These are phyloP conservation scores for Pulveroboletus sp. DNA, from an alignment of 768 basidiomycete genomes.

Conservation along the genomic window DNA sequence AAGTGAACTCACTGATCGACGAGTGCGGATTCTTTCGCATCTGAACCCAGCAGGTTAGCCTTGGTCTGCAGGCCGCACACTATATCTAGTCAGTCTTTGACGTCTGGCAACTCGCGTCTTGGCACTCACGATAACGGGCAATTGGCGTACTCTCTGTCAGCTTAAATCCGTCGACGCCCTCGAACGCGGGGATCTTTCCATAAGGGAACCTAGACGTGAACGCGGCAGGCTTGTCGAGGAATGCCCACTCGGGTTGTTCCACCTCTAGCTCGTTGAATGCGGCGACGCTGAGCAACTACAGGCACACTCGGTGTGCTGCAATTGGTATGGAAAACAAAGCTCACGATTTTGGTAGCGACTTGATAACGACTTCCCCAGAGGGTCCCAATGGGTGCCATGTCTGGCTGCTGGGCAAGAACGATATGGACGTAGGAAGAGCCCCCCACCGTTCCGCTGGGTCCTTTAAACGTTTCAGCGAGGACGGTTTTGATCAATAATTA, in stretches of 20 bases:
- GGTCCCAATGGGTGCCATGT: conserved; percentile 18
- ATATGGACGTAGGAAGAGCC: not conserved
- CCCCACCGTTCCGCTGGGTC: not conserved
- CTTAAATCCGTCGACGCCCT: conserved; percentile 15
- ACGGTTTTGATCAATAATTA: too few relatives aligned
- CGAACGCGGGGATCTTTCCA: conserved; percentile 21
- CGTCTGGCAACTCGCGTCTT: not conserved
- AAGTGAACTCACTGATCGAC: conserved; percentile 22
- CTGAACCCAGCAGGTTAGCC: not conserved
- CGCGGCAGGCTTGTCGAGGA: conserved; percentile 10
- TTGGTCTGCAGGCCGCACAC: not conserved
- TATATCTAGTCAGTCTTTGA: not conserved
- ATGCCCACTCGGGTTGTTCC: conserved; percentile 1
- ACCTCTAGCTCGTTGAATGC: conserved; percentile 5
- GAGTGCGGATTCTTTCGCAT: not conserved
- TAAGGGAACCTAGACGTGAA: conserved; percentile 15
- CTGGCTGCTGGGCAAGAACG: not conserved
- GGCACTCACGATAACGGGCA: conserved; percentile 17
- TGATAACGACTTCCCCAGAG: conserved; percentile 15
- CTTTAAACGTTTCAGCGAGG: too few relatives aligned
- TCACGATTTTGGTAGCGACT: conserved; percentile 16
- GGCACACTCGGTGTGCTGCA: not conserved
- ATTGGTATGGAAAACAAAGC: too few relatives aligned
- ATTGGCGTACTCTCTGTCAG: conserved; percentile 15
- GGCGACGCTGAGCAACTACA: conserved; percentile 15